Conservation (phyloP, 768 basidiomycete genomes). For the Boletus tomentosulus region DNA sequence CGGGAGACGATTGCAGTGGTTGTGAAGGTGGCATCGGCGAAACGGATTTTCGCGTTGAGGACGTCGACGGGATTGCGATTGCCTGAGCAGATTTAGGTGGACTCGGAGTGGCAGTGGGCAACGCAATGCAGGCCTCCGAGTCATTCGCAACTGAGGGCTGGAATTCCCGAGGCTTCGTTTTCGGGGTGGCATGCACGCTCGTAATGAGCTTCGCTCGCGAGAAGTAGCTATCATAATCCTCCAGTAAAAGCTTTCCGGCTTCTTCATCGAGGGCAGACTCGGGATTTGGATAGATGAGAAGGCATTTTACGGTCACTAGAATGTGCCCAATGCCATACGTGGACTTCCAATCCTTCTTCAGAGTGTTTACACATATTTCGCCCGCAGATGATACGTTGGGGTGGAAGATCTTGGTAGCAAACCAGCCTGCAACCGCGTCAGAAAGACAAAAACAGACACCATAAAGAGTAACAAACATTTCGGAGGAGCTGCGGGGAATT, state of each 20-base stretch:
- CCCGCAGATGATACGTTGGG: slow-evolving; percentile 88
- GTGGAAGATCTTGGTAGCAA: slow-evolving; percentile 94
- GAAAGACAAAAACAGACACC: neutral
- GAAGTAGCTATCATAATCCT: slow-evolving; percentile 87
- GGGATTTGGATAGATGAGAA: slow-evolving; percentile 95
- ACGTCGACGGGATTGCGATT: slow-evolving; percentile 40
- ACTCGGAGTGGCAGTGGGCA: slow-evolving; percentile 14
- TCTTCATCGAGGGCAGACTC: slow-evolving; percentile 96
- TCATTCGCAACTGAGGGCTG: slow-evolving; percentile 39
- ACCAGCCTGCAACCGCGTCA: slow-evolving; percentile 58
- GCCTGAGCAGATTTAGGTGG: slow-evolving; percentile 26
- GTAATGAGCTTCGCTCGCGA: slow-evolving; percentile 85
- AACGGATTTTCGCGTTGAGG: slow-evolving; percentile 40
- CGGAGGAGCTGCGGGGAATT: slow-evolving; percentile 91
- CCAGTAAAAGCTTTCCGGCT: slow-evolving; percentile 86
- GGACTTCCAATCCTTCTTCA: slow-evolving; percentile 97
- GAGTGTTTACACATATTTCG: slow-evolving; percentile 95
- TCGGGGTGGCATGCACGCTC: slow-evolving; percentile 85
- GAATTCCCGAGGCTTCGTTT: slow-evolving; percentile 70
- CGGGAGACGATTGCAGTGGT: slow-evolving; percentile 32
- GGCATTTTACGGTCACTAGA: slow-evolving; percentile 88
- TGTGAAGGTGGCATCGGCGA: slow-evolving; percentile 40
- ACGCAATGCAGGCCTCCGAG: slow-evolving; percentile 12
- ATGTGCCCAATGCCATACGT: slow-evolving; percentile 90
- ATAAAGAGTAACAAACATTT: slow-evolving; percentile 58